Conservation (phyloP, 371 early-diverging fungal species). For the Apophysomyces trapeziformis region DNA sequence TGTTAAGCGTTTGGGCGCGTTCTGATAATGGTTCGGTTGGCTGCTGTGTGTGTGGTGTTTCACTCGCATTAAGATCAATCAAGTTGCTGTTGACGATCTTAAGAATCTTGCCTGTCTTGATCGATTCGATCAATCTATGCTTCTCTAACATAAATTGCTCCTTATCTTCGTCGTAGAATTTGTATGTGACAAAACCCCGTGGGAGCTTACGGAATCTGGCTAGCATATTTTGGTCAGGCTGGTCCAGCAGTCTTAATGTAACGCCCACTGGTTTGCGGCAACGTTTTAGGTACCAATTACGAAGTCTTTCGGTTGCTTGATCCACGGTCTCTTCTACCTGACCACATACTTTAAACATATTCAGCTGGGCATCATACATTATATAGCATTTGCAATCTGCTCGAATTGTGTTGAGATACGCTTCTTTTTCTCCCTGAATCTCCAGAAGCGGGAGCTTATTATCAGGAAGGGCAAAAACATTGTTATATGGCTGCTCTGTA, state of each 20-base stretch:
- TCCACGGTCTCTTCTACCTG: slow-evolving; percentile 27
- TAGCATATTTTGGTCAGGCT: slow-evolving; percentile 27
- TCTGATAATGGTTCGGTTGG: slow-evolving; percentile 18
- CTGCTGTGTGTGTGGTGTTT: neutral
- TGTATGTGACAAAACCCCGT: slow-evolving; percentile 21
- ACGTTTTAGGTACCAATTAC: slow-evolving; percentile 45
- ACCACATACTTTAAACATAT: slow-evolving; percentile 21
- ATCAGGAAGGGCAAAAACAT: slow-evolving; percentile 34
- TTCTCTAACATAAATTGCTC: slow-evolving; percentile 22
- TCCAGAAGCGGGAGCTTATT: slow-evolving; percentile 21
- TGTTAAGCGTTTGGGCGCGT: slow-evolving; percentile 16
- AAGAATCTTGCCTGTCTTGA: slow-evolving; percentile 22
- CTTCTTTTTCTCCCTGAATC: slow-evolving; percentile 36
- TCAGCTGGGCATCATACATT: slow-evolving; percentile 25
- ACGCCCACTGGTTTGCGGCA: slow-evolving; percentile 21
- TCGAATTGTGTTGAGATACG: slow-evolving; percentile 39
- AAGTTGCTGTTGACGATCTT: slow-evolving; percentile 14
- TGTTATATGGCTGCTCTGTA: slow-evolving; percentile 27
- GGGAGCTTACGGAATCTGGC: slow-evolving; percentile 28
- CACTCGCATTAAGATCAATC: slow-evolving; percentile 27
- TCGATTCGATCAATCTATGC: slow-evolving; percentile 30
- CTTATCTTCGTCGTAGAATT: slow-evolving; percentile 12
- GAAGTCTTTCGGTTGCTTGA: slow-evolving; percentile 33
- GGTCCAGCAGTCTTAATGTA: slow-evolving; percentile 28
- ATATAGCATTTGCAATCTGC: slow-evolving; percentile 43